Evolutionary conservation across 805 yeast genomes (phyloP).

Genomic region (Candida cerambycidarum): DNA sequence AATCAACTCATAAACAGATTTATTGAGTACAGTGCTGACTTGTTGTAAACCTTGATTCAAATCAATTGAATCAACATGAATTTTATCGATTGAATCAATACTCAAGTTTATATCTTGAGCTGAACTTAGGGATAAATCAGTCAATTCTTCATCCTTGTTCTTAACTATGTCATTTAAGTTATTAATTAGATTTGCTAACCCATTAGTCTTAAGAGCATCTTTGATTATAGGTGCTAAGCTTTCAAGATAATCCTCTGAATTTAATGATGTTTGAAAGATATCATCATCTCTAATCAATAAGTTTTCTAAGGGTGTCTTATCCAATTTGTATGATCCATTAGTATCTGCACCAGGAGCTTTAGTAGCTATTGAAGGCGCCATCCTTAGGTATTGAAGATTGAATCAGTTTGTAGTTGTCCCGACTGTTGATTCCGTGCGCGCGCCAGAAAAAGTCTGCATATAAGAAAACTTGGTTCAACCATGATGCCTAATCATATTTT

Average conservation of each 20-base stretch:
- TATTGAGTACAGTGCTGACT: slow-evolving; percentile 57
- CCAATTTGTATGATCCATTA: slow-evolving; percentile 12
- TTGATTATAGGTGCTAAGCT: slow-evolving; percentile 76
- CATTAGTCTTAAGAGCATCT: slow-evolving; percentile 54
- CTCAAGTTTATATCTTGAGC: slow-evolving; percentile 58
- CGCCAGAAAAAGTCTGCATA: not conserved
- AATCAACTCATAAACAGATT: slow-evolving; percentile 66
- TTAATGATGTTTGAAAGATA: slow-evolving; percentile 45
- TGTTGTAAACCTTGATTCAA: slow-evolving; percentile 55
- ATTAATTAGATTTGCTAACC: slow-evolving; percentile 55
- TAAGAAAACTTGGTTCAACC: not conserved
- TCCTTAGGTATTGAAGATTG: not conserved
- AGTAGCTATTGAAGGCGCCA: slow-evolving; percentile 13
- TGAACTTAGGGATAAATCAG: slow-evolving; percentile 58
- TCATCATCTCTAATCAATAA: slow-evolving; percentile 41
- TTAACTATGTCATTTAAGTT: slow-evolving; percentile 57
- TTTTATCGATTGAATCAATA: slow-evolving; percentile 59
- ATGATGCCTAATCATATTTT: slow-evolving; percentile 42
- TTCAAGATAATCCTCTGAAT: slow-evolving; percentile 71
- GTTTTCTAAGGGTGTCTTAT: slow-evolving; percentile 34
- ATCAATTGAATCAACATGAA: slow-evolving; percentile 55
- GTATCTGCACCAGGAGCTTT: not conserved
- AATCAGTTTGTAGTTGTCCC: not conserved
- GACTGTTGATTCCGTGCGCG: not conserved
- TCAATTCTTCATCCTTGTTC: slow-evolving; percentile 62